Evolutionary conservation across 2,329 filamentous ascomycete species (phyloP).

Genomic region (Drechslerella coelobrocha): DNA sequence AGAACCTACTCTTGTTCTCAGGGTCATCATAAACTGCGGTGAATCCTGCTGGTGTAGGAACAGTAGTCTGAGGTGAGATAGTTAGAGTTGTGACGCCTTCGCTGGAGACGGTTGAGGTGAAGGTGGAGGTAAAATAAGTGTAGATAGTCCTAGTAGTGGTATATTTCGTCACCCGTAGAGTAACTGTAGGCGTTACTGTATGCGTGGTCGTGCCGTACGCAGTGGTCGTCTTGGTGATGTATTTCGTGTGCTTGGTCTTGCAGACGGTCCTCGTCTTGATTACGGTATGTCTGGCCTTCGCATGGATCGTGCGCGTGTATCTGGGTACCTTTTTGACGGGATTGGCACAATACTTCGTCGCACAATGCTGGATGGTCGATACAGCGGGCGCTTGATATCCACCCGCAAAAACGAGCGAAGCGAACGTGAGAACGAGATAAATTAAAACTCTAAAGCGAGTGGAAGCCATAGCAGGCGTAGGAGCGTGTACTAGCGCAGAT

Average conservation of each 20-base stretch:
- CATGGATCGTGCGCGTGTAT: constrained; percentile 13
- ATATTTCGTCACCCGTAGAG: not conserved
- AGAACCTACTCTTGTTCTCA: constrained; percentile 9
- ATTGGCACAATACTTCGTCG: constrained; percentile 12
- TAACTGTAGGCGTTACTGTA: not conserved
- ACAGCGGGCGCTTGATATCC: too few relatives aligned
- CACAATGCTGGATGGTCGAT: constrained; percentile 9
- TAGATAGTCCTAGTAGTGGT: not conserved
- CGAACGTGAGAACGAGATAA: constrained; percentile 10
- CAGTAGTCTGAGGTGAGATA: not conserved
- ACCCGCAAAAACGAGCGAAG: constrained; percentile 17
- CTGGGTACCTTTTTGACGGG: constrained; percentile 2
- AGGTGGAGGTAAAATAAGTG: not conserved
- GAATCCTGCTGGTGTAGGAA: constrained; percentile 1
- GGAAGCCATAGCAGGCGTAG: not conserved
- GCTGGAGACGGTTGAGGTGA: not conserved
- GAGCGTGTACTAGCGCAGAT: not conserved
- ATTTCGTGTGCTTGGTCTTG: not conserved
- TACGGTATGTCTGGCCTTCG: constrained; percentile 5
- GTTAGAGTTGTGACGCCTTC: not conserved
- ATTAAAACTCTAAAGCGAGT: constrained; percentile 19
- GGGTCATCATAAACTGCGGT: constrained; percentile 10
- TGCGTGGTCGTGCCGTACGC: not conserved
- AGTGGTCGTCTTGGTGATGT: not conserved
- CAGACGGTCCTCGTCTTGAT: constrained; percentile 12